Evolutionary conservation across 2,329 filamentous ascomycete species (phyloP), one percentile per base, ranked within the genome.

Genomic region (Clarireedia hainanense): DNA sequence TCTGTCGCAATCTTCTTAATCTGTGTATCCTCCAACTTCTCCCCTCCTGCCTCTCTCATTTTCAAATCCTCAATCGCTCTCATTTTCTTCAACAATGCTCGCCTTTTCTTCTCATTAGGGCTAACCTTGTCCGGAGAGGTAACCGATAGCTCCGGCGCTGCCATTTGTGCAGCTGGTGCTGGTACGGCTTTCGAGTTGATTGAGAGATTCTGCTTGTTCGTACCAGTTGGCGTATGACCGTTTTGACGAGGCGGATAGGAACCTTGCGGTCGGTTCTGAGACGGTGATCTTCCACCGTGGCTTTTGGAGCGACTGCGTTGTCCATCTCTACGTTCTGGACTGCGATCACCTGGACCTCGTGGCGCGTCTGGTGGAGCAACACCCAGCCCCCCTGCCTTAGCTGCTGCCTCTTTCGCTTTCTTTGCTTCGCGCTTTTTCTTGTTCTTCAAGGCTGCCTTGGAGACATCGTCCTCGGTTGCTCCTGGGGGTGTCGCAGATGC

Each of bases 1-100:
- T 97, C 95, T 23, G 91, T 97, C 55, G 83, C 81, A 65, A 99
- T 99, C 81, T 99, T 99, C 80, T 96, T 95, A 73, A 99, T 84
- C 75, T 99, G 94, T 34, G 94, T 99, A 68, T 96, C 92, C 75
- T 99, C 94, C 58, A 99, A 76, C 79, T 96, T 97, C 79, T 99
- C 94, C 5, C 92, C 92, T 36, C 87, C 86, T 2, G 92, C 94
- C 63, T 91, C 84, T 56, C 94, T 84, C 91, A 97, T 96, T 78
- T 97, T 96, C 59, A 99, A 76, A 70, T 99, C 94, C 69, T 99
- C 94, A 68, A 99, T 99, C 10, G 94, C 94, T 20, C 94, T 84
- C 60, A 99, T 88, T 80, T 99, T 99, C 82, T 99, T 99, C 71
- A 96, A 80, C 60, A 99, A 79, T 58, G 89, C 89, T 55, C 94